Evolutionary conservation across 2,329 filamentous ascomycete genomes (phyloP), one percentile per base, ranked within the genome.

Genomic region (Aspergillus aculeatus): DNA sequence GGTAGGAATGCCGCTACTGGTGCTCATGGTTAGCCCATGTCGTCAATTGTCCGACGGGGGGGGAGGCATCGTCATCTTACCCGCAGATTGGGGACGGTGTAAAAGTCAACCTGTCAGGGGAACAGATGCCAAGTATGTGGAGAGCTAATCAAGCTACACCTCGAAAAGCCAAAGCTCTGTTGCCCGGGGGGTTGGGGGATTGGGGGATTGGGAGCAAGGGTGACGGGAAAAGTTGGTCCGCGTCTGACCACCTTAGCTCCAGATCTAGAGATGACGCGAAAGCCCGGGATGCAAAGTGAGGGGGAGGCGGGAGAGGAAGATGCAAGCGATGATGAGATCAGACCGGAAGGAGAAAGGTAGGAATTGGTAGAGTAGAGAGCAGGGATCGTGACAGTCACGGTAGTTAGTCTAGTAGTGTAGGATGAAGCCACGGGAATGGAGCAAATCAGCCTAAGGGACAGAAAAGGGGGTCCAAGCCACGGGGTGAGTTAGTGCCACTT

Each of bases 51-150:
- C 61, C 63, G 65, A 62, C 35, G 49, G 49, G 63, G 32, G 32
- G 62, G 47, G 62, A 26, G 24, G 62, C 66, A 62, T 44, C 62
- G 66, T 58, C 66, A 67, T 58, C 58, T 32, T 44, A 60, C 57
- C 57, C 55, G 56, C 47, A 24, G 10, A 50, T 24, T 31, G 6
- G 21, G 19, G 31, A 47, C 47, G 53, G 41, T 48, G 26, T 29
- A 9, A 23, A n/a, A 23, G 38, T 44, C 16, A 2, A 19, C 5
- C 38, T 48, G 53, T 31, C 29, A 55, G 53, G 53, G 53, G 32
- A 44, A 16, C 53, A 14, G 53, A 23, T 48, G 53, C 41, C 53
- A 48, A 32, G 26, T 47, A 31, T 35, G 41, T 54, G 52, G 38
- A 24, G 12, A 23, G 24, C 24, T 52, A 23, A 7, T 29, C 41